Conservation (phyloP, 257 asterid genomes). For the Lycium barbarum region DNA sequence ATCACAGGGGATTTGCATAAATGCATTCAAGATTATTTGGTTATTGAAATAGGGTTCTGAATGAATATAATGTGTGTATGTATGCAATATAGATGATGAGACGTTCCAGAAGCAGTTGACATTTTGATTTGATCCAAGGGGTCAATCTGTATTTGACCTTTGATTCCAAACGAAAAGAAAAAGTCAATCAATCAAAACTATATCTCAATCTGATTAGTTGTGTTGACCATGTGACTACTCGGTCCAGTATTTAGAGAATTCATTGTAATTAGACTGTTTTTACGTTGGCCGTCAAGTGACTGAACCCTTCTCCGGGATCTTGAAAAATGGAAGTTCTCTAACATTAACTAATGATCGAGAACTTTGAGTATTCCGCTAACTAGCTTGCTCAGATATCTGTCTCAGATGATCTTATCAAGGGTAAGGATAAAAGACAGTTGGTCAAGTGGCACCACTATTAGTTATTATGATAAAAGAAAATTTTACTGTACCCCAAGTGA, state of each 20-base stretch:
- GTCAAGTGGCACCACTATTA: neutral
- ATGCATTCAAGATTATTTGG: slow-evolving; percentile 10
- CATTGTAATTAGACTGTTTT: neutral
- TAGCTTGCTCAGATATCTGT: neutral
- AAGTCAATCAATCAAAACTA: neutral
- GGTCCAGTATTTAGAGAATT: neutral
- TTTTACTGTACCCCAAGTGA: slow-evolving; percentile 19
- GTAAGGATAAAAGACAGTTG: neutral
- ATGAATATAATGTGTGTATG: neutral
- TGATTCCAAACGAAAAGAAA: slow-evolving; percentile 7
- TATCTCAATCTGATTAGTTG: neutral
- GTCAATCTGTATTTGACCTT: slow-evolving; percentile 2
- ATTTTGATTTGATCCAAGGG: slow-evolving; percentile 17
- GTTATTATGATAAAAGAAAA: neutral
- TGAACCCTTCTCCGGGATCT: neutral
- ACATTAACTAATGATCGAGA: neutral
- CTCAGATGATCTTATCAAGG: neutral
- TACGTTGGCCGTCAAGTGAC: neutral
- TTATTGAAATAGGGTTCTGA: too few relatives aligned
- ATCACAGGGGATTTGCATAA: neutral
- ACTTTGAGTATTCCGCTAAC: neutral
- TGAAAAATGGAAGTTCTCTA: neutral
- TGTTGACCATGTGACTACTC: slow-evolving; percentile 1
- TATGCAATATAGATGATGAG: neutral
- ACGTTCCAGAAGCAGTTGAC: neutral